Evolutionary conservation across 495 filamentous ascomycete species (phyloP), one percentile per base, ranked within the genome.

Genomic region (Daldinia loculata): DNA sequence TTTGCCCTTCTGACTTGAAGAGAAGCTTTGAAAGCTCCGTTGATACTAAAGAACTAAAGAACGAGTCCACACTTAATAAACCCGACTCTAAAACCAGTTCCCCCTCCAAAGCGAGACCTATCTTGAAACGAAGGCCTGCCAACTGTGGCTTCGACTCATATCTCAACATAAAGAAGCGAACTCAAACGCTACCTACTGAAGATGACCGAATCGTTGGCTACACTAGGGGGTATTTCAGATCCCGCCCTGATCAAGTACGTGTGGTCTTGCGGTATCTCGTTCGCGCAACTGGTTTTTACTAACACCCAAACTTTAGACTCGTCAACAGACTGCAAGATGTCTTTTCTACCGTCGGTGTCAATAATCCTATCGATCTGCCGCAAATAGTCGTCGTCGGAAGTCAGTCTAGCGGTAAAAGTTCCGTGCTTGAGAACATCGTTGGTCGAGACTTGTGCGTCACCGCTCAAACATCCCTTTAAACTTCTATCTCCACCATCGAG

Each of bases 241-340:
- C 86, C 86, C 57, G 83, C 84, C 50, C 84, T 88, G 66, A 88
- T 88, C 79, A 87, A 85, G 86, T 88, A 78, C 62, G 72, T 70
- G 26, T 70, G 63, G 69, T 67, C 76, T 62, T 76, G 78, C 75
- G 55, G 70, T 74, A 67, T 63, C 59, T 64, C 56, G 66, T 62
- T 64, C 66, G 60, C 67, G 60, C 62, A 60, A 58, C 57, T 15
- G 12, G 41, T 72, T 43, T 41, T 29, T 61, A 52, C 75, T 77
- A 59, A 78, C 69, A 12, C 14, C 9, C 14, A 45, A 66, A 62
- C 51, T 70, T 56, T 79, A 98, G 95, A 74, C 90, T 98, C 69
- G 95, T 99, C 75, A 99, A 99, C 85, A 97, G 97, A 84, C 89
- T 99, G 29, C 95, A 99, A 78, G 95, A 99, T 94, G 96, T 98